A percentile compares a stretch with the other conserved stretches of the same genome.
These are phyloP conservation scores for Conticribra guillardii DNA, from an alignment of 108 stramenopile genomes.

Conservation along the genomic window DNA sequence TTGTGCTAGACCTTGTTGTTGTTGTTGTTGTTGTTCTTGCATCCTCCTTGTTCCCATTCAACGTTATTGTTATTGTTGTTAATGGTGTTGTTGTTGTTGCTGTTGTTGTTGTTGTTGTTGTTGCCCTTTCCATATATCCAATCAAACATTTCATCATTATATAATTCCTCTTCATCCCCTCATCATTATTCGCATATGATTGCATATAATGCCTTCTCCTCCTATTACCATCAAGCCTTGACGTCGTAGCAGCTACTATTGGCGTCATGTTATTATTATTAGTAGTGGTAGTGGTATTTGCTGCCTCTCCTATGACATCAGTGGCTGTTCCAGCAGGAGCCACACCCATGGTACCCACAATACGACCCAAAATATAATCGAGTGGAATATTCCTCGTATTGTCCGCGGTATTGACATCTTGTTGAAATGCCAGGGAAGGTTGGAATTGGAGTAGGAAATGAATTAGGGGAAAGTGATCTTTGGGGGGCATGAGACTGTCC, in stretches of 20 bases:
- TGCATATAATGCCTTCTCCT: slow-evolving; percentile 8
- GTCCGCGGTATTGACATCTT: no score
- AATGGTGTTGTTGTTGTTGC: background rate
- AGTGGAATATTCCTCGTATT: slow-evolving; percentile 28
- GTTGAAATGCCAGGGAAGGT: slow-evolving; percentile 24
- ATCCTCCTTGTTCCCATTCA: background rate
- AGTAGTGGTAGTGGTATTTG: no score
- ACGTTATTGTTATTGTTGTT: no score
- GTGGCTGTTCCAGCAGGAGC: no score
- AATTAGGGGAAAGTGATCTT: slow-evolving; percentile 20
- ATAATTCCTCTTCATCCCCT: slow-evolving; percentile 18
- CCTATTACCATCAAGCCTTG: no score
- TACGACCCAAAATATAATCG: slow-evolving; percentile 21
- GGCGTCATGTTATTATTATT: no score
- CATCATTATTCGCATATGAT: slow-evolving; percentile 8
- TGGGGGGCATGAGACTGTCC: slow-evolving; percentile 12
- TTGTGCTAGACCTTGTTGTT: background rate
- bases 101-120: background rate
- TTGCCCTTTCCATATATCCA: slow-evolving; percentile 21
- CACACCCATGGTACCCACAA: background rate
- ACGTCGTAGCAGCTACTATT: no score
- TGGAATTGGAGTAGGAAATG: slow-evolving; percentile 16
- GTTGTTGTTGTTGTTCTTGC: background rate
- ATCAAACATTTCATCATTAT: slow-evolving; percentile 31
- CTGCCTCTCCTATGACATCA: no score